Evolutionary conservation across 768 basidiomycete genomes (phyloP).

Genomic region (Pleurotus cornucopiae): DNA sequence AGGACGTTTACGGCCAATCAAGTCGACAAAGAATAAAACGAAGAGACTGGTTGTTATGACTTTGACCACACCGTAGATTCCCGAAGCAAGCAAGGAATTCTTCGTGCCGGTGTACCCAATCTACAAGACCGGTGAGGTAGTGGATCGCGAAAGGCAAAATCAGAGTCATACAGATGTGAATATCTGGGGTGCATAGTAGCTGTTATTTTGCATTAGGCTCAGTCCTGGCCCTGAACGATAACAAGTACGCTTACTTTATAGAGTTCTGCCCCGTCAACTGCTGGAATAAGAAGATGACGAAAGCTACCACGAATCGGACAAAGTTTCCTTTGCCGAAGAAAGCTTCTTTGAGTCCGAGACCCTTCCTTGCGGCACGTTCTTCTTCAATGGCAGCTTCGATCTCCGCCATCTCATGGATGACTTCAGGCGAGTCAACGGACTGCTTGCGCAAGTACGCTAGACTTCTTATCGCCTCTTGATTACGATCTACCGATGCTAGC

Average conservation of each 20-base stretch:
- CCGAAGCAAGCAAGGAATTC: constrained; percentile 65
- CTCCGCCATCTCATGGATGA: constrained; percentile 67
- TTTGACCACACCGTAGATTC: constrained; percentile 67
- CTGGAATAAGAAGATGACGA: constrained; percentile 73
- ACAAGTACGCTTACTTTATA: constrained; percentile 38
- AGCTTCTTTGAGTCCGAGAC: constrained; percentile 63
- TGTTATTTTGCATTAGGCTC: constrained; percentile 13
- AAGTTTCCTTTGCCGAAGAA: constrained; percentile 81
- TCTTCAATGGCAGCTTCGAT: constrained; percentile 78
- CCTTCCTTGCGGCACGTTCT: constrained; percentile 59
- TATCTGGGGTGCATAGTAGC: constrained; percentile 72
- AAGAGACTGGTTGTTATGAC: constrained; percentile 62
- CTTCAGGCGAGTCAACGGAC: constrained; percentile 31
- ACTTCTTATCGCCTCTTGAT: constrained; percentile 49
- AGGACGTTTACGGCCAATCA: constrained; percentile 62
- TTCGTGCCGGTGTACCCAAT: constrained; percentile 61
- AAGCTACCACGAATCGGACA: constrained; percentile 81
- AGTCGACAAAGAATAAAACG: constrained; percentile 64
- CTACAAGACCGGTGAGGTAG: constrained; percentile 22
- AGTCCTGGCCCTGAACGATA: background rate
- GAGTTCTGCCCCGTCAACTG: constrained; percentile 86
- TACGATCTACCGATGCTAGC: constrained; percentile 61
- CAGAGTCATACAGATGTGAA: constrained; percentile 49
- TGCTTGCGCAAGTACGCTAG: constrained; percentile 62
- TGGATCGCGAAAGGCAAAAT: background rate